phyloP scores from a whole-genome alignment of 768 basidiomycete species.

The Leccinum broughii region DNA sequence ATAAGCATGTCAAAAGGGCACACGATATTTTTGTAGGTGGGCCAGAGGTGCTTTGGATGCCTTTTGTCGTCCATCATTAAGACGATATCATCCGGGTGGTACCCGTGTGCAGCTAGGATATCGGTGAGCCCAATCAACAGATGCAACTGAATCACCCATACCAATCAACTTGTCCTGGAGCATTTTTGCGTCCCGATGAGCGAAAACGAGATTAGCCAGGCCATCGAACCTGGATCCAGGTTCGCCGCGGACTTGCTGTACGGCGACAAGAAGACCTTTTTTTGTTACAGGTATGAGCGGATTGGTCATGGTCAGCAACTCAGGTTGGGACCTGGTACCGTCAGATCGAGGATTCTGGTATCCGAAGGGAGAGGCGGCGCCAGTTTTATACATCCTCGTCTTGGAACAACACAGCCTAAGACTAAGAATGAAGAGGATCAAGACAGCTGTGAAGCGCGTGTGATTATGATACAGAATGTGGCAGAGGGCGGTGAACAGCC shows the following conservation, averaged over 20 bases:
- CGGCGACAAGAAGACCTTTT: slow-evolving; percentile 25
- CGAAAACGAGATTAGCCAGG: slow-evolving; percentile 11
- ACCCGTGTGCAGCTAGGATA: not conserved
- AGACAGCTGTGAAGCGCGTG: not conserved
- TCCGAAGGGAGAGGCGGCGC: not conserved
- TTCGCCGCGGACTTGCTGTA: slow-evolving; percentile 11
- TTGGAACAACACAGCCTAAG: not conserved
- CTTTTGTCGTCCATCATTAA: not conserved
- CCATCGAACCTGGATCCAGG: not conserved
- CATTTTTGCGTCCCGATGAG: slow-evolving; percentile 22
- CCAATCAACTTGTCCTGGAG: slow-evolving; percentile 22
- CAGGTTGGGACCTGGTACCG: not conserved
- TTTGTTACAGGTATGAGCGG: not conserved
- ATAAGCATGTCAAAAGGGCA: not conserved
- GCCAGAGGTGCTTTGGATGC: not conserved
- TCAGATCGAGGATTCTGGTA: not conserved
- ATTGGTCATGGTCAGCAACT: not conserved
- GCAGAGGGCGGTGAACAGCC: not conserved
- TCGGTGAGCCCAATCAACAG: not conserved
- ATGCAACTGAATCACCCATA: not conserved
- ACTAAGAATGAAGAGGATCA: not conserved
- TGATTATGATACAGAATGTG: not conserved
- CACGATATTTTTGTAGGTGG: not conserved
- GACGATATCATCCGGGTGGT: not conserved
- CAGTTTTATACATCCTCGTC: not conserved